Percentiles rank a stretch among this genome's conserved stretches.
Conservation (phyloP, 1,139 yeast genomes). For the Candida sp. region DNA sequence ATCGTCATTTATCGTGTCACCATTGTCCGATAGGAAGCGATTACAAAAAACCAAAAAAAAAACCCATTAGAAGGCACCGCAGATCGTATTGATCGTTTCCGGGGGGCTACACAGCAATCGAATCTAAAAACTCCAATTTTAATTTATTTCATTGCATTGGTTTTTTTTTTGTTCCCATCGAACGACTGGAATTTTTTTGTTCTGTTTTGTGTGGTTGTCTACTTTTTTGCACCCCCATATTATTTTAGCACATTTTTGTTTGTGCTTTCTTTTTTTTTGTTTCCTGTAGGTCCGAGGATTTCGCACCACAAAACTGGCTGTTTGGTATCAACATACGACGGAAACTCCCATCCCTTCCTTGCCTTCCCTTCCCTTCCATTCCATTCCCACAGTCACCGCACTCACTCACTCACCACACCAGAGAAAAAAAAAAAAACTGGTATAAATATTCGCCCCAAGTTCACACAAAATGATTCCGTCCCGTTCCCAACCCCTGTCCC, state of each 20-base stretch:
- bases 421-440: not conserved
- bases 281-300: slow-evolving; percentile 4
- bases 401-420: not conserved
- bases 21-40: no score
- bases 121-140: not conserved
- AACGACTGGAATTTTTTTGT: not conserved
- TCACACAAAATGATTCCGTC: slow-evolving; percentile 1
- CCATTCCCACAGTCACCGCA: not conserved
- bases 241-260: not conserved
- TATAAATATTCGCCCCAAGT: not conserved
- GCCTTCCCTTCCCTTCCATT: not conserved
- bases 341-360: not conserved
- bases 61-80: not conserved
- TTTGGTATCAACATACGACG: slow-evolving; percentile 2
- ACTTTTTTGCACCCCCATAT: not conserved
- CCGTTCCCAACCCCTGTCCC: not conserved
- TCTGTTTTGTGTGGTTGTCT: no score
- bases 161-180: not conserved
- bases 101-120: not conserved
- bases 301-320: not conserved
- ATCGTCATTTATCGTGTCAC: not conserved
- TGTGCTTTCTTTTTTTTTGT: not conserved
- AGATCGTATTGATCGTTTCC: not conserved
- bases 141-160: not conserved
- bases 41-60: not conserved